These are phyloP conservation scores for Chlamydomonas incerta DNA, from an alignment of 139 green algal genomes.

Conservation along the genomic window DNA sequence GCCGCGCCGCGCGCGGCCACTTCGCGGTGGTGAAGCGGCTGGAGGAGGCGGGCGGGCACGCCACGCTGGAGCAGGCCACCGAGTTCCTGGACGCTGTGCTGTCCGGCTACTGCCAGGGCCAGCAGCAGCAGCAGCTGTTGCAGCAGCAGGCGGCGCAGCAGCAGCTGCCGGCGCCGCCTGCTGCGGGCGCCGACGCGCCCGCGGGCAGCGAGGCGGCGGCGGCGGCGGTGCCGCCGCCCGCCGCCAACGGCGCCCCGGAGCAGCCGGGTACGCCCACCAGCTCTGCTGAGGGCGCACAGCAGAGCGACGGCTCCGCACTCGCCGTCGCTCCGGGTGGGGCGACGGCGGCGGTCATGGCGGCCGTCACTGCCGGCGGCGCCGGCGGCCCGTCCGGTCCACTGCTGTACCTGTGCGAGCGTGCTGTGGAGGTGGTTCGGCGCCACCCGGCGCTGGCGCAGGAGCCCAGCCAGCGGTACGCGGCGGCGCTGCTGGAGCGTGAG, in stretches of 20 bases:
- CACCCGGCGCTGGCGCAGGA: conserved; percentile 60
- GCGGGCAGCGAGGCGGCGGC: neutral
- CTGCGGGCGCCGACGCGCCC: neutral
- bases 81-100: conserved; percentile 74
- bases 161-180: neutral
- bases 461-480: conserved; percentile 68
- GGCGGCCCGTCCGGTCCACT: conserved; percentile 31
- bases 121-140: neutral
- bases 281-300: neutral
- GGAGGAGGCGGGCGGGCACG: conserved; percentile 53
- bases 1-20: conserved; percentile 55
- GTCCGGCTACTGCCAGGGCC: conserved; percentile 49
- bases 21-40: conserved; percentile 65
- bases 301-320: neutral
- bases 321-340: neutral
- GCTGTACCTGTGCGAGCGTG: conserved; percentile 64
- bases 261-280: conserved; percentile 27
- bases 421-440: conserved; percentile 62
- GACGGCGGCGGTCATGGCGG: neutral
- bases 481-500: conserved; percentile 78
- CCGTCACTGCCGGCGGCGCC: neutral
- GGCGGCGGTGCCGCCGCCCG: neutral
- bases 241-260: neutral
- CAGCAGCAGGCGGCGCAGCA: neutral
- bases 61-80: conserved; percentile 53